These are phyloP conservation scores for Candida mesenterica DNA, from an alignment of 1,139 yeast species.

Conservation along the genomic window DNA sequence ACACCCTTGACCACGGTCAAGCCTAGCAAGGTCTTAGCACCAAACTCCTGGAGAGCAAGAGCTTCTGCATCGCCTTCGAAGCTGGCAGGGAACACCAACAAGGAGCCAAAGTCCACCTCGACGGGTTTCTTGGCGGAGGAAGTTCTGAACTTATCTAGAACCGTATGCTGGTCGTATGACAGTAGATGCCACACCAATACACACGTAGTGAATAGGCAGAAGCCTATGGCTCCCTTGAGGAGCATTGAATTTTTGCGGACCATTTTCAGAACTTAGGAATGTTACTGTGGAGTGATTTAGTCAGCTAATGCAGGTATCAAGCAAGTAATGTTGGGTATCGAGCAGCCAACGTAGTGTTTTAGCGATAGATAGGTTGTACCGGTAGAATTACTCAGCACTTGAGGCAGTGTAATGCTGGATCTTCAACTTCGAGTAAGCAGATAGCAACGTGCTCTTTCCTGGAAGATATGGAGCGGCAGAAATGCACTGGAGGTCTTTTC, in stretches of 20 bases:
- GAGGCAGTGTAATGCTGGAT: too few relatives aligned
- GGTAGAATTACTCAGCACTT: too few relatives aligned
- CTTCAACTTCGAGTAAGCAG: too few relatives aligned
- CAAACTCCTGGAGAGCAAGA: constrained; percentile 8
- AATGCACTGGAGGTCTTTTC: too few relatives aligned
- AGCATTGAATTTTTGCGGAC: background rate
- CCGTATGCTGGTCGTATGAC: background rate
- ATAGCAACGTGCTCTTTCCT: too few relatives aligned
- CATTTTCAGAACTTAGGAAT: too few relatives aligned
- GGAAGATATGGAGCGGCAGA: too few relatives aligned
- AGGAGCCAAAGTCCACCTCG: background rate
- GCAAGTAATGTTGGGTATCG: too few relatives aligned
- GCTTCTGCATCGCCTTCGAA: constrained; percentile 9
- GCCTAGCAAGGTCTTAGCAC: background rate
- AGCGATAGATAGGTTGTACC: too few relatives aligned
- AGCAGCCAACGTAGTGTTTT: too few relatives aligned
- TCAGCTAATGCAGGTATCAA: too few relatives aligned
- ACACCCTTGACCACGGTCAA: background rate
- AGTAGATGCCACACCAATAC: background rate
- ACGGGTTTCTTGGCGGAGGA: background rate
- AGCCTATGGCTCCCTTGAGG: background rate
- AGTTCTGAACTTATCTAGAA: background rate
- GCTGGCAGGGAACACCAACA: constrained; percentile 9
- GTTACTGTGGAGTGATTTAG: too few relatives aligned
- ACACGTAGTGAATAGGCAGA: background rate